phyloP scores from a whole-genome alignment of 441 rosid species.

The Populus hybrid region DNA sequence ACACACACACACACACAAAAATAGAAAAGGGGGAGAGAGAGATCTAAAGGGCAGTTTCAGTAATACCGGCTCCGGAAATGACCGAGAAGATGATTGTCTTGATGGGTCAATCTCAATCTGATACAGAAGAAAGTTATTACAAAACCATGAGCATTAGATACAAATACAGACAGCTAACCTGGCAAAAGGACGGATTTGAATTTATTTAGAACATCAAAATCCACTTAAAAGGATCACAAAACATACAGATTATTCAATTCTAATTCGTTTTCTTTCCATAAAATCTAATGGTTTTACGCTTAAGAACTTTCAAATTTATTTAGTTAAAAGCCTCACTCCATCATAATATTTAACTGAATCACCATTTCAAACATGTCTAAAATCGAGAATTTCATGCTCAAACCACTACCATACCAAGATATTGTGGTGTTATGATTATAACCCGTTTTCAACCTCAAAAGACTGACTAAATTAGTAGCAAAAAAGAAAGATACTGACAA shows the following conservation, averaged over 20 bases:
- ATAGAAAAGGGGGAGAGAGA: background rate
- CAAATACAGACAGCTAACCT: background rate
- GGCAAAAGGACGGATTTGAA: too few species aligned
- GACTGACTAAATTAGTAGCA: background rate
- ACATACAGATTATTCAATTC: background rate
- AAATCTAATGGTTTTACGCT: background rate
- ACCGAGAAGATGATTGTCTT: constrained; percentile 47
- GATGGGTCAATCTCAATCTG: constrained; percentile 62
- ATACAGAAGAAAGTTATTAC: background rate
- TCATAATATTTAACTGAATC: too few species aligned
- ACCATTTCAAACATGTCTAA: background rate
- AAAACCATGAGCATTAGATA: background rate
- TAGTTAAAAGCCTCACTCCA: background rate
- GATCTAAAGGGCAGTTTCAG: background rate
- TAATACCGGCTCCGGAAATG: constrained; percentile 36
- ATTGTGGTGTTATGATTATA: background rate
- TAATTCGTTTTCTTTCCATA: background rate
- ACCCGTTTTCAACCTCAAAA: background rate
- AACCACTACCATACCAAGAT: background rate
- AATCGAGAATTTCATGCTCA: background rate
- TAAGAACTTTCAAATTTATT: background rate
- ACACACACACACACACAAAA: too few species aligned
- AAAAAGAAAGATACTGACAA: background rate
- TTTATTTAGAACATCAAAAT: background rate
- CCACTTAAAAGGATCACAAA: background rate